phyloP scores from a whole-genome alignment of 371 early-diverging fungal species.

The Dichotomocladium elegans region DNA sequence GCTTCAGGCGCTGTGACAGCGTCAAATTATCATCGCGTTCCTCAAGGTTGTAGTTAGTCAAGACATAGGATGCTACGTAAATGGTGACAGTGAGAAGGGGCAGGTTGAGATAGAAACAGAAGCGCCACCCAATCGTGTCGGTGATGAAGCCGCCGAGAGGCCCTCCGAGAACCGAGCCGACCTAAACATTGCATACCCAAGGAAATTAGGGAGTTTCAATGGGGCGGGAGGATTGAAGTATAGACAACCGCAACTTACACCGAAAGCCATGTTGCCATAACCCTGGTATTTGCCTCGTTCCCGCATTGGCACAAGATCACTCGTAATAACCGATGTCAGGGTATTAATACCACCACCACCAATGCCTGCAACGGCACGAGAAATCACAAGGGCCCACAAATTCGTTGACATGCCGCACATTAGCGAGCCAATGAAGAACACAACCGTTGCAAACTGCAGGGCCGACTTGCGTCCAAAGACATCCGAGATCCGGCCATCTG shows the following conservation, averaged over 20 bases:
- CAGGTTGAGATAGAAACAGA: constrained; percentile 73
- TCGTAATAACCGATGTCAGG: constrained; percentile 37
- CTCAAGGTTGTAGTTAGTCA: constrained; percentile 37
- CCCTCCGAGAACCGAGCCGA: constrained; percentile 69
- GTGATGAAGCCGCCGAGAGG: constrained; percentile 64
- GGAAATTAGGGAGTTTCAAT: no score
- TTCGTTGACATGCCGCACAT: constrained; percentile 55
- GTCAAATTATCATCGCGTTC: constrained; percentile 34
- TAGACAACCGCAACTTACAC: constrained; percentile 23
- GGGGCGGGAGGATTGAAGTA: no score
- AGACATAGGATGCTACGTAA: constrained; percentile 35
- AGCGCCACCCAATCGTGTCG: constrained; percentile 52
- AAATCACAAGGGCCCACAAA: constrained; percentile 67
- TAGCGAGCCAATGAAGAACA: constrained; percentile 56
- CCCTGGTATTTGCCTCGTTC: constrained; percentile 49
- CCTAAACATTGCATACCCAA: no score
- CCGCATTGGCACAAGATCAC: constrained; percentile 46
- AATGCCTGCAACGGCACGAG: constrained; percentile 71
- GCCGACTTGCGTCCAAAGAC: constrained; percentile 67
- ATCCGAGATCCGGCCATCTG: constrained; percentile 57
- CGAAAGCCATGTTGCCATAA: constrained; percentile 41
- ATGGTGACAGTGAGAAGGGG: constrained; percentile 59
- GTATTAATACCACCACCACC: constrained; percentile 70
- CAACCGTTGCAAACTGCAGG: constrained; percentile 49
- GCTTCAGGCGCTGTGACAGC: constrained; percentile 45